Conservation (phyloP, 495 filamentous ascomycete species). For the Neurospora sp. region DNA sequence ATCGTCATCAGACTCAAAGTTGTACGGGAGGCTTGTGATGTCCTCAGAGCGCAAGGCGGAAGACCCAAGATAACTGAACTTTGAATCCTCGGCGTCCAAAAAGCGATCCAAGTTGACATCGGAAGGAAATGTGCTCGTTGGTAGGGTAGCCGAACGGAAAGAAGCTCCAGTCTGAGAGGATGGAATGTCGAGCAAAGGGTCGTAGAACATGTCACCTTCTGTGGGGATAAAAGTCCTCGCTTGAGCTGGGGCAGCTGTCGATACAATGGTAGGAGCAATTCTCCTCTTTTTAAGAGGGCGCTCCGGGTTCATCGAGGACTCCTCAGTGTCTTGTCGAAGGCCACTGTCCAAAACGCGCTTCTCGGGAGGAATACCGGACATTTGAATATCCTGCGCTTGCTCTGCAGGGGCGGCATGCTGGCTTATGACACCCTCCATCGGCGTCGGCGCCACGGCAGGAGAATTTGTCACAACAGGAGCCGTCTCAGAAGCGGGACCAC, state of each 20-base stretch:
- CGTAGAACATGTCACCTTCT: slow-evolving; percentile 26
- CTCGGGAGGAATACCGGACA: neutral
- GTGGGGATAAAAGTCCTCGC: slow-evolving; percentile 23
- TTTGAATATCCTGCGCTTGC: neutral
- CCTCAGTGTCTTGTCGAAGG: neutral
- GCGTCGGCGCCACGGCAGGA: neutral
- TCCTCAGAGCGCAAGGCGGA: slow-evolving; percentile 1
- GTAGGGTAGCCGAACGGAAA: neutral
- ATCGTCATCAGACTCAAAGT: neutral
- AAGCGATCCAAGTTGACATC: neutral
- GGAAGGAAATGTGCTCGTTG: neutral
- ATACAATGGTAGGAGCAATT: slow-evolving; percentile 28
- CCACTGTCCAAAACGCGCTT: neutral
- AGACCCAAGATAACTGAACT: slow-evolving; percentile 6
- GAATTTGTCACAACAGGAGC: neutral
- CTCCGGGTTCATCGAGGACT: neutral
- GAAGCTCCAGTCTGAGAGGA: neutral
- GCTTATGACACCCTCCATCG: neutral
- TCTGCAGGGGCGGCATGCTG: neutral
- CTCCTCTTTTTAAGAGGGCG: slow-evolving; percentile 28
- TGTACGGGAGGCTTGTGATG: neutral
- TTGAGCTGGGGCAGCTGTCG: slow-evolving; percentile 21
- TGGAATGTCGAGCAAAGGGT: neutral
- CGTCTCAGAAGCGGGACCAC: neutral
- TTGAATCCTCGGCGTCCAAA: neutral